A percentile compares a stretch with the other conserved stretches of the same genome.
These are phyloP conservation scores for Auricularia heimuer DNA, from an alignment of 768 basidiomycete species.

Conservation along the genomic window DNA sequence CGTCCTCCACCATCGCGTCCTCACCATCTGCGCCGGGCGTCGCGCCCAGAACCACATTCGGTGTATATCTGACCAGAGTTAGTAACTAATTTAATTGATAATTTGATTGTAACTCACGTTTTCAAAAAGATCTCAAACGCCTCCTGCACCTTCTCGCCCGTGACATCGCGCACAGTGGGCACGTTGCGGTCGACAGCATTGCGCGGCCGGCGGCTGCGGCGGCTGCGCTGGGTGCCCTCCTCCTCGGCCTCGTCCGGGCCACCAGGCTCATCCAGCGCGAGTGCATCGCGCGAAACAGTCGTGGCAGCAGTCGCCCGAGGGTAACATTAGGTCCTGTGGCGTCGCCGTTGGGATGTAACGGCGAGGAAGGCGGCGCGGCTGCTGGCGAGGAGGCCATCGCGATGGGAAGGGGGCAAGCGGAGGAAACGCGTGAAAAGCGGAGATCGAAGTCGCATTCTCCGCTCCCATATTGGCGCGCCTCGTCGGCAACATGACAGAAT, in stretches of 20 bases:
- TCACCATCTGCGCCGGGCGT: constrained; percentile 68
- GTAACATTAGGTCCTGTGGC: background rate
- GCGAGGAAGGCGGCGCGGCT: background rate
- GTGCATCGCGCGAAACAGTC: constrained; percentile 15
- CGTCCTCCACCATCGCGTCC: constrained; percentile 36
- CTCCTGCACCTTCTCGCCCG: constrained; percentile 90
- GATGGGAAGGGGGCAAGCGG: background rate
- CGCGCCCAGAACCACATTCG: constrained; percentile 64
- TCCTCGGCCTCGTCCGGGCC: constrained; percentile 11
- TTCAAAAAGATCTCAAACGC: constrained; percentile 87
- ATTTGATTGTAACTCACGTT: constrained; percentile 45
- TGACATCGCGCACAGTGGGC: constrained; percentile 83
- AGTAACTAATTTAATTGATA: background rate
- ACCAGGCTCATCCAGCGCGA: constrained; percentile 33
- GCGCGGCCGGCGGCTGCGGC: constrained; percentile 32
- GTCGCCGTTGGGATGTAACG: background rate
- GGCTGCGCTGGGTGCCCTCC: constrained; percentile 32
- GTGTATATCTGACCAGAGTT: constrained; percentile 57
- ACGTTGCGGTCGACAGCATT: constrained; percentile 51
- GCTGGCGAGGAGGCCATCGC: background rate
- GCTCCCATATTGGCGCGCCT: background rate
- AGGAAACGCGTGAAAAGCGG: background rate
- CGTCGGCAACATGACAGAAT: too few species aligned
- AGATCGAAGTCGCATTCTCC: background rate
- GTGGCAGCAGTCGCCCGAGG: background rate